Percentiles rank a stretch among this genome's conserved stretches.
phyloP scores from a whole-genome alignment of 441 rosid genomes.

The Hura crepitans region DNA sequence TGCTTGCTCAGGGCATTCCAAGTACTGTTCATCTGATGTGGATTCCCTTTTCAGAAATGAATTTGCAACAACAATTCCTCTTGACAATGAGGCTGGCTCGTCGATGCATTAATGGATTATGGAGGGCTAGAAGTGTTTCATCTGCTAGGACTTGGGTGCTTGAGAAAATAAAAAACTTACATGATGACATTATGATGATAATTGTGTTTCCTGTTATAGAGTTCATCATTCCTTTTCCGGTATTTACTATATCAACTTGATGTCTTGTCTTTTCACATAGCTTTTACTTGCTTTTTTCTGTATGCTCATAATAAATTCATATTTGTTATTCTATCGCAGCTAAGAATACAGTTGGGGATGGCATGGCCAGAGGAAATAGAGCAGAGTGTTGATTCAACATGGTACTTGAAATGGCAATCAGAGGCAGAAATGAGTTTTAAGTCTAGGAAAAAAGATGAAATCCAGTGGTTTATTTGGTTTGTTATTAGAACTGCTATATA shows the following conservation, averaged over 20 bases:
- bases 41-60: conserved; percentile 89
- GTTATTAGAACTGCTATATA: conserved; percentile 48
- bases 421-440: conserved; percentile 64
- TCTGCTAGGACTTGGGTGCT: conserved; percentile 42
- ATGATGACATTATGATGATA: conserved; percentile 71
- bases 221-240: conserved; percentile 70
- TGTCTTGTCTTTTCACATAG: conserved; percentile 17
- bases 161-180: conserved; percentile 47
- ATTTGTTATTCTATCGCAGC: conserved; percentile 37
- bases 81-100: conserved; percentile 46
- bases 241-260: conserved; percentile 33
- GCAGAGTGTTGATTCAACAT: conserved; percentile 69
- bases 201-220: conserved; percentile 67
- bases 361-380: conserved; percentile 89
- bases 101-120: conserved; percentile 50
- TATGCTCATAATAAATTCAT: conserved; percentile 15
- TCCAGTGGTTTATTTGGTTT: conserved; percentile 75
- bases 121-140: conserved; percentile 49
- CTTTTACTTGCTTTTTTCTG: conserved; percentile 9
- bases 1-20: conserved; percentile 83
- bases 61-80: conserved; percentile 68
- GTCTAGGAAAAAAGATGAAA: conserved; percentile 53
- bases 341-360: conserved; percentile 74
- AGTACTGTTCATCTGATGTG: conserved; percentile 81
- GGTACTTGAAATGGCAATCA: conserved; percentile 89